These are phyloP conservation scores for Aciculoconidium aculeatum DNA, from an alignment of 805 yeast species.

Conservation along the genomic window DNA sequence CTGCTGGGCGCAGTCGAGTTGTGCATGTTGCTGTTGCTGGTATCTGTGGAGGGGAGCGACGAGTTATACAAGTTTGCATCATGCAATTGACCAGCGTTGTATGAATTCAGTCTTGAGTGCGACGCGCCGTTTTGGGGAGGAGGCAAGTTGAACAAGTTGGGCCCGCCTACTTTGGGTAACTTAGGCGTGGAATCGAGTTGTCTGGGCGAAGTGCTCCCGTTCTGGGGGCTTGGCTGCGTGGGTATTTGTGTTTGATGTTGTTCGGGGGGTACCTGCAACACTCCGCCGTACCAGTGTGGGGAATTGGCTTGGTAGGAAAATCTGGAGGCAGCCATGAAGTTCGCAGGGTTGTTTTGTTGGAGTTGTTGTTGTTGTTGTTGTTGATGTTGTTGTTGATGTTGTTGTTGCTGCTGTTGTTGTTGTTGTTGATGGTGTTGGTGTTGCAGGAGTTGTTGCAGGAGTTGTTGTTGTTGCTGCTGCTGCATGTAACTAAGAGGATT, in stretches of 20 bases:
- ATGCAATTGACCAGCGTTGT: slow-evolving; percentile 10
- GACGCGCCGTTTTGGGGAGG: slow-evolving; percentile 24
- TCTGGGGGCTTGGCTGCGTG: slow-evolving; percentile 7
- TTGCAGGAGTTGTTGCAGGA: slow-evolving; percentile 10
- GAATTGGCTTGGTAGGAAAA: slow-evolving; percentile 14
- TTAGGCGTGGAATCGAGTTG: slow-evolving; percentile 25
- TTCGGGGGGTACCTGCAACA: slow-evolving; percentile 13
- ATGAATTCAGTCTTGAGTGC: slow-evolving; percentile 27
- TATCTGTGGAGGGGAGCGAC: slow-evolving; percentile 11
- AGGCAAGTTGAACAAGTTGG: slow-evolving; percentile 25
- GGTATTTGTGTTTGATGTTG: slow-evolving; percentile 3
- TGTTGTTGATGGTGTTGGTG: slow-evolving; percentile 9
- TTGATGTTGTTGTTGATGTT: slow-evolving; percentile 2
- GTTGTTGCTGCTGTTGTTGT: slow-evolving; percentile 9
- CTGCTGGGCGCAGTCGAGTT: slow-evolving; percentile 23
- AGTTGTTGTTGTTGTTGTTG: slow-evolving; percentile 7
- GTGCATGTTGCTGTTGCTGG: slow-evolving; percentile 7
- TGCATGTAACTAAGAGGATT: slow-evolving; percentile 1
- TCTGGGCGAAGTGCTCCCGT: no score
- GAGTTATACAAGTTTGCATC: slow-evolving; percentile 7
- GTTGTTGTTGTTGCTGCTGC: slow-evolving; percentile 4
- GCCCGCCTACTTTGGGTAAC: slow-evolving; percentile 24
- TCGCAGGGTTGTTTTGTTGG: slow-evolving; percentile 12
- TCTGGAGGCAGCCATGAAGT: slow-evolving; percentile 11
- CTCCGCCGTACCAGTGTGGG: slow-evolving; percentile 19